These are phyloP conservation scores for Paraleonurus japonicus DNA, from an alignment of 257 asterid genomes.

Conservation along the genomic window DNA sequence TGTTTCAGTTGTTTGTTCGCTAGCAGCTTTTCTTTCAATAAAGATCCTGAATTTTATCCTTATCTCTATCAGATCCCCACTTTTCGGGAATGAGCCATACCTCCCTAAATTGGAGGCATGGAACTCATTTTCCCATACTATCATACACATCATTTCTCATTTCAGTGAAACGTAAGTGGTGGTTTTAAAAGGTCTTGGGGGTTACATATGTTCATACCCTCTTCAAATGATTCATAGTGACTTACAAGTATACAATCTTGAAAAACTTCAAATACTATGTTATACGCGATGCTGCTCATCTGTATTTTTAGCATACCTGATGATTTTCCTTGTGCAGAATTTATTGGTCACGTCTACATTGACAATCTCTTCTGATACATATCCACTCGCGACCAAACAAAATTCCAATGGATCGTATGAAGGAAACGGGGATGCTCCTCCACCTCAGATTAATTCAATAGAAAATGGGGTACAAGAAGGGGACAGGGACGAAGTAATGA, in stretches of 20 bases:
- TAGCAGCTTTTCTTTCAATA: background rate
- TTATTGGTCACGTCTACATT: conserved; percentile 73
- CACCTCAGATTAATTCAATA: conserved; percentile 23
- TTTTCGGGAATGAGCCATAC: too few relatives aligned
- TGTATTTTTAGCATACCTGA: conserved; percentile 10
- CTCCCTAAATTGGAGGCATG: too few relatives aligned
- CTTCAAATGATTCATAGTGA: background rate
- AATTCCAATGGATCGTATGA: conserved; percentile 41
- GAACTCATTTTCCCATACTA: background rate
- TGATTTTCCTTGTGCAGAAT: conserved; percentile 48
- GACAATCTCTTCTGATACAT: conserved; percentile 45
- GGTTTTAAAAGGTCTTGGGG: background rate
- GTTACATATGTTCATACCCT: background rate
- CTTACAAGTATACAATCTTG: background rate
- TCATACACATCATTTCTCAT: background rate
- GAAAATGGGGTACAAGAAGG: conserved; percentile 62
- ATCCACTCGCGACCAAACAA: conserved; percentile 33
- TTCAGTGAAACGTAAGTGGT: background rate
- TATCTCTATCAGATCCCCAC: background rate
- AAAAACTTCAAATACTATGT: background rate
- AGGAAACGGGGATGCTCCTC: conserved; percentile 30
- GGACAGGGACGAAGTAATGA: conserved; percentile 78
- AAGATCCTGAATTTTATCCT: background rate
- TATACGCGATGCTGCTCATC: background rate
- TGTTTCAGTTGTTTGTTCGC: too few relatives aligned